Conservation (phyloP, 768 basidiomycete species). For the Russula sp. region DNA sequence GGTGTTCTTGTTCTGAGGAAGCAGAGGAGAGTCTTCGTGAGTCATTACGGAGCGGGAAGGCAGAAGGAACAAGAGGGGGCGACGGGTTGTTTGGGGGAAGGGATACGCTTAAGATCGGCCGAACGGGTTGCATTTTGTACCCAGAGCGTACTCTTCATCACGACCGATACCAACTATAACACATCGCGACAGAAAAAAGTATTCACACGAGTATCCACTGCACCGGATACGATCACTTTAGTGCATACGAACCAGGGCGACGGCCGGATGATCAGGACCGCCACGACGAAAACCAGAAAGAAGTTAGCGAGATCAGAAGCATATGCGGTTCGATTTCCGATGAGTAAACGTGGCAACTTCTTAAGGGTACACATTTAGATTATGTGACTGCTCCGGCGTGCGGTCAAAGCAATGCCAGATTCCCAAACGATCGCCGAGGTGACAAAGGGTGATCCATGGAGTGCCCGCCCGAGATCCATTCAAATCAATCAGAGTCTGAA, state of each 20-base stretch:
- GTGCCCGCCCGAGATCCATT: background rate
- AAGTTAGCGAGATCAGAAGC: background rate
- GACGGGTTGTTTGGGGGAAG: too few species aligned
- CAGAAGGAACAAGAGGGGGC: background rate
- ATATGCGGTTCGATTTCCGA: background rate
- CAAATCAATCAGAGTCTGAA: background rate
- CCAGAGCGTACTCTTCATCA: background rate
- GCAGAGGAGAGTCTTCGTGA: conserved; percentile 5
- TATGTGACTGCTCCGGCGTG: background rate
- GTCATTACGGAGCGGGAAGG: conserved; percentile 1
- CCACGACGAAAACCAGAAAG: background rate
- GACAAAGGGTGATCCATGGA: background rate
- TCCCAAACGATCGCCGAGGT: background rate
- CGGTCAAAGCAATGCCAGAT: background rate
- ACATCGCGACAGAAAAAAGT: background rate
- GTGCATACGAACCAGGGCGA: background rate
- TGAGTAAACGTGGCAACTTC: background rate
- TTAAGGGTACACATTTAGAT: background rate
- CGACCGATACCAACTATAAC: background rate
- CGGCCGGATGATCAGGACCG: background rate
- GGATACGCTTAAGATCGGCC: background rate
- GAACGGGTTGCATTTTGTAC: conserved; percentile 1
- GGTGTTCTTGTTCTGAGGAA: background rate
- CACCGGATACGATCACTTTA: too few species aligned
- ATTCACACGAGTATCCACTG: background rate